Conservation (phyloP, 106 monocot genomes). For the Allium cepa region DNA sequence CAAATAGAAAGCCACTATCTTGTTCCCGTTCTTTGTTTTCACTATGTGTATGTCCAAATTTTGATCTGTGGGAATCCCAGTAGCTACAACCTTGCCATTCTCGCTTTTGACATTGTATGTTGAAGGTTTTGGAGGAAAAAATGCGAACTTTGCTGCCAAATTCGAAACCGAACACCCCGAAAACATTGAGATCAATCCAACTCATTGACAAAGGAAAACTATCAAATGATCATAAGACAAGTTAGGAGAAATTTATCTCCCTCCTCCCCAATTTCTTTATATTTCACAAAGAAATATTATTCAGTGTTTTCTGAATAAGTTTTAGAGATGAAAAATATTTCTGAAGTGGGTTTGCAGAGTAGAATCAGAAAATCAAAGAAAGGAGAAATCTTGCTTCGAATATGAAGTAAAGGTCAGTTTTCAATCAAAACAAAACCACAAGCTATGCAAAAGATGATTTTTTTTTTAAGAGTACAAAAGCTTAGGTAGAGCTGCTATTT, state of each 20-base stretch:
- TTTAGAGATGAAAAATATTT: neutral
- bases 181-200: constrained; percentile 40
- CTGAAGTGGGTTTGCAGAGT: constrained; percentile 1
- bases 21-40: constrained; percentile 58
- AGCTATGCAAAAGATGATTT: no score
- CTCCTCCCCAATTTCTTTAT: neutral
- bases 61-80: constrained; percentile 55
- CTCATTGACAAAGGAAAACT: constrained; percentile 45
- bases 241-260: neutral
- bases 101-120: constrained; percentile 51
- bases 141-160: constrained; percentile 77
- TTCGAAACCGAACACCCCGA: constrained; percentile 71
- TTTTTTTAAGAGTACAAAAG: no score
- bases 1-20: constrained; percentile 68
- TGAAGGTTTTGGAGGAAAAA: constrained; percentile 72
- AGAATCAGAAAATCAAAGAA: neutral
- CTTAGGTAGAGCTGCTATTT: no score
- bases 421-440: no score
- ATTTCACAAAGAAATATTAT: neutral
- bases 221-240: constrained; percentile 4
- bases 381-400: neutral
- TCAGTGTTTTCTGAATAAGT: neutral
- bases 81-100: constrained; percentile 38
- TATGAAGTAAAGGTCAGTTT: no score
- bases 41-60: constrained; percentile 52